Percentiles rank a stretch among this genome's conserved stretches.
These are phyloP conservation scores for Citrus trifoliata DNA, from an alignment of 345 rosid genomes.

Conservation along the genomic window DNA sequence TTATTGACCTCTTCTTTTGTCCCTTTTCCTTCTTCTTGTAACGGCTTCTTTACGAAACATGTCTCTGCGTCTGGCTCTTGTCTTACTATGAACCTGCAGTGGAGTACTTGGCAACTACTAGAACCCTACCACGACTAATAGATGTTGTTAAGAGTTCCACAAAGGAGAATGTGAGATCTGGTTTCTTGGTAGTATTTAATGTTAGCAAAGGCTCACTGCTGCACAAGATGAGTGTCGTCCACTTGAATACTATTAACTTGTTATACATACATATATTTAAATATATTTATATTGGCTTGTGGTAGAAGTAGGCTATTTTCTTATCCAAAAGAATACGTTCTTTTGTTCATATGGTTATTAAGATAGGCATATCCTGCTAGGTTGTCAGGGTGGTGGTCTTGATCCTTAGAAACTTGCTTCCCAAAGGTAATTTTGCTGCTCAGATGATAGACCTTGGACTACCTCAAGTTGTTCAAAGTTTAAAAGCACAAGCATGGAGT, in stretches of 20 bases:
- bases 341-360: constrained; percentile 18
- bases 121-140: constrained; percentile 67
- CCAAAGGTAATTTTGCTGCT: constrained; percentile 84
- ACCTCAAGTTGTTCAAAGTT: constrained; percentile 82
- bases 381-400: constrained; percentile 89
- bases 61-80: constrained; percentile 91
- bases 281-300: background rate
- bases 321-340: background rate
- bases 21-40: background rate
- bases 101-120: constrained; percentile 82
- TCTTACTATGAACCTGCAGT: constrained; percentile 91
- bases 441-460: constrained; percentile 96
- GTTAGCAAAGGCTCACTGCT: constrained; percentile 5
- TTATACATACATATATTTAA: background rate
- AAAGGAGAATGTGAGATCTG: constrained; percentile 77
- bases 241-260: background rate
- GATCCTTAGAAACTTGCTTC: constrained; percentile 79
- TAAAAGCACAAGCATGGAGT: constrained; percentile 96
- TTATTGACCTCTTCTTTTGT: constrained; percentile 5
- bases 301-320: background rate
- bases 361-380: constrained; percentile 38
- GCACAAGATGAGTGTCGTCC: constrained; percentile 2
- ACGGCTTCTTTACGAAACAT: constrained; percentile 95
- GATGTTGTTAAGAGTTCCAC: constrained; percentile 88
- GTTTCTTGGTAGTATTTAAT: background rate